Base-by-base conservation (phyloP, 352 stramenopile genomes). In the Globisporangium carolinianum region DNA sequence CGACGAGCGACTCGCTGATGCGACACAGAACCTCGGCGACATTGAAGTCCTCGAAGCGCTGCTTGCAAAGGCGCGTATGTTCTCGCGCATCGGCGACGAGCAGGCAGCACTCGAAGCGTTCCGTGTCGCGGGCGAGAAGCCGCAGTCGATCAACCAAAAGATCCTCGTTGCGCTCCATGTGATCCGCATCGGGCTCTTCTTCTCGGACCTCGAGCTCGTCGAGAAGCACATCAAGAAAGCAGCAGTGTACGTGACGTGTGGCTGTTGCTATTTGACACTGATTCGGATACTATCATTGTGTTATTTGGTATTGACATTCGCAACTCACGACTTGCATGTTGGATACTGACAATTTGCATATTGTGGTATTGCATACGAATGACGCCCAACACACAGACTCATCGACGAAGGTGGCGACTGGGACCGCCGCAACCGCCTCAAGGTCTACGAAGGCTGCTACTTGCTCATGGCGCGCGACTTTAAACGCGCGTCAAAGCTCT, bases 401-500 rank as follows among this genome's bases (percentile, higher is more conserved):
- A 97, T 97, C 55, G 96, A 98, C 58, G 91, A 97, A 62, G 96
- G 96, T 45, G 96, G 96, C 41, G 97, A 99, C 75, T 99, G 97
- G 97, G 97, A 99, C 74, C 89, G 96, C 51, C 93, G 96, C 48
- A 99, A 99, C 79, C 89, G 97, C 14, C 79, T 99, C 36, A 98
- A 98, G 79, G 96, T 99, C 12, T 99, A 99, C 78, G 89, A 98
- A 70, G 96, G 94, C 10, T 86, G 98, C 55, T 97, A 96, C 61
- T 68, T 95, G 48, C 72, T 99, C 18, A 87, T 97, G 66, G 79
- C 86, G 18, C 77, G 97, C 9, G 94, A 99, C 71, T 91, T 99
- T 51, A 93, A 97, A 70, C 91, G 82, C 52, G 97, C 97, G 10
- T 86, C 94, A 1, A 83, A 83, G 65, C 74, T 98, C 15, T 95